These are phyloP conservation scores for Ceratocystis variospora DNA, from an alignment of 2,329 filamentous ascomycete genomes.

Conservation along the genomic window DNA sequence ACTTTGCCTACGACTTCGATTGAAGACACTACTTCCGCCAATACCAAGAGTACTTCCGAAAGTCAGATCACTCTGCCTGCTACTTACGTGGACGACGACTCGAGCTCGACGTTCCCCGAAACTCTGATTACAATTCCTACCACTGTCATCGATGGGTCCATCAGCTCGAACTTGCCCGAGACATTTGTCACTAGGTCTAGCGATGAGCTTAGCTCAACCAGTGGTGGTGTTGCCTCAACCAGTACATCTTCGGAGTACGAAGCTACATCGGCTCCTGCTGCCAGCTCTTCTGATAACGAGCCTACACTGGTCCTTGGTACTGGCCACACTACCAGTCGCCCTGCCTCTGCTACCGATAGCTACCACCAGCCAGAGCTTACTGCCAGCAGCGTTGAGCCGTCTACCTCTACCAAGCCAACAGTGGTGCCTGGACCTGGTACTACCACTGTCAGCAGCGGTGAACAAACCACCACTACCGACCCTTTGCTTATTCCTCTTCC, in stretches of 20 bases:
- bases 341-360: not conserved
- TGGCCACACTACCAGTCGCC: not conserved
- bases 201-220: not conserved
- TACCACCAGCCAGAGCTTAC: not conserved
- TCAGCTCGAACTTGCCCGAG: not conserved
- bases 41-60: not conserved
- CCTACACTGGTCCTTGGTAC: not conserved
- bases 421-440: not conserved
- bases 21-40: not conserved
- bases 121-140: slow-evolving; percentile 6
- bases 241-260: not conserved
- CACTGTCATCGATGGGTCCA: not conserved
- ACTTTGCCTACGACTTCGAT: not conserved
- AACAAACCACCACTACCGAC: no score
- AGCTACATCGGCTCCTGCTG: not conserved
- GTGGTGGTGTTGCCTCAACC: not conserved
- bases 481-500: no score
- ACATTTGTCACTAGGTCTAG: not conserved
- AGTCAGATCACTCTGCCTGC: slow-evolving; percentile 8
- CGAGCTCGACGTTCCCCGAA: slow-evolving; percentile 15
- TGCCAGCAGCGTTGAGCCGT: not conserved
- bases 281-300: not conserved
- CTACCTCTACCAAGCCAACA: not conserved
- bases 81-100: slow-evolving; percentile 10
- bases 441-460: not conserved